Evolutionary conservation across 345 rosid species (phyloP).

Genomic region (Sonneratia alba): DNA sequence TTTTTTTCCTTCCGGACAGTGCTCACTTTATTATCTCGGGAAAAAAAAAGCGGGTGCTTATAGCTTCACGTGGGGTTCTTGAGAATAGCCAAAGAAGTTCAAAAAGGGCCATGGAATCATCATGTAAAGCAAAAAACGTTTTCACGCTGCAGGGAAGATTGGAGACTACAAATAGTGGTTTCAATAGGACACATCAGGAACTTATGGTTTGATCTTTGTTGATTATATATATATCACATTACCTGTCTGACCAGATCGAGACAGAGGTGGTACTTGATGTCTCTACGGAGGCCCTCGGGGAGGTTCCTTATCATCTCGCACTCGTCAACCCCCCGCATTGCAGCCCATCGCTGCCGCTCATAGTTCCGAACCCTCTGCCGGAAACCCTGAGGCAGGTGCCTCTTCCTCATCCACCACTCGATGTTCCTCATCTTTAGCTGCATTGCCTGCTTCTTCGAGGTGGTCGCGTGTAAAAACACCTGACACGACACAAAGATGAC

Average conservation of each 20-base stretch:
- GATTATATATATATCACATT: neutral
- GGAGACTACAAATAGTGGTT: too few relatives aligned
- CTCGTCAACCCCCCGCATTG: slow-evolving; percentile 93
- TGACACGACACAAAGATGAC: slow-evolving; percentile 10
- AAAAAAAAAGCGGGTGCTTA: too few relatives aligned
- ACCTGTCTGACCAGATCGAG: slow-evolving; percentile 87
- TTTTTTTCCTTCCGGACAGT: too few relatives aligned
- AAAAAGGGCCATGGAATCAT: neutral
- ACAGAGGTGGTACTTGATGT: slow-evolving; percentile 93
- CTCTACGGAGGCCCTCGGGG: slow-evolving; percentile 89
- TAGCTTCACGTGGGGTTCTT: slow-evolving; percentile 7
- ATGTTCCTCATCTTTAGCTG: slow-evolving; percentile 93
- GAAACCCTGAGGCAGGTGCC: slow-evolving; percentile 68
- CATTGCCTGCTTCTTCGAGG: slow-evolving; percentile 96
- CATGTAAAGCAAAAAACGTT: too few relatives aligned
- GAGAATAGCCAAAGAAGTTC: neutral
- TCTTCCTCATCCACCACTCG: slow-evolving; percentile 99
- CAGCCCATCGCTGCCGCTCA: slow-evolving; percentile 94
- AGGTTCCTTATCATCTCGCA: slow-evolving; percentile 77
- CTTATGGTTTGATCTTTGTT: too few relatives aligned
- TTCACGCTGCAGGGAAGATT: too few relatives aligned
- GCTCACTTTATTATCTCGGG: too few relatives aligned
- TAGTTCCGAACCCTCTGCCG: slow-evolving; percentile 84
- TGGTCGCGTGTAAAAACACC: slow-evolving; percentile 87
- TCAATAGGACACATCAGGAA: too few relatives aligned